Evolutionary conservation across 345 rosid species (phyloP), one percentile per base, ranked within the genome.

Genomic region (Gossypium raimondii): DNA sequence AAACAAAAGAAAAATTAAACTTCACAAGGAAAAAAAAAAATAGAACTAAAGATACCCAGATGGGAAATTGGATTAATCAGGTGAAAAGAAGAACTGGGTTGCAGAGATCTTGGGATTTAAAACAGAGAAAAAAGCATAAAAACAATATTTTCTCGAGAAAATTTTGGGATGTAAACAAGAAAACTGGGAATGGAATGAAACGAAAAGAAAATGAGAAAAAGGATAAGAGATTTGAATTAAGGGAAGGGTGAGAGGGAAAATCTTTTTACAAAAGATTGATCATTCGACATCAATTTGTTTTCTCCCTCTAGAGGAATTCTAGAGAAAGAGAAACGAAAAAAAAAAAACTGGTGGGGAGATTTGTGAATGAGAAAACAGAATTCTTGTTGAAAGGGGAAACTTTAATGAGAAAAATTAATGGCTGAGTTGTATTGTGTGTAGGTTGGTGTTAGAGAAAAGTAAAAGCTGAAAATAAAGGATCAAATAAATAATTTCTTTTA

Each of bases 21-120:
- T 52, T 52, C 14, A 52, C 18, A 52, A 3, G 66, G 66, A 29
- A 25, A 43, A 75, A 25, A 43, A 75, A 75, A 8, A n/a, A 14
- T 41, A 29, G 63, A 76, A 77, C 70, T 52, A 27, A 61, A 43
- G 58, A 66, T 9, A 71, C 71, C 75, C 65, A 64, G 80, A 25
- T 61, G 58, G 27, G 68, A 65, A 61, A 51, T 77, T 70, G 64
- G 55, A n/a, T 61, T 61, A 29, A 61, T 50, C 10, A 63, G 17
- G 47, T 48, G 47, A 27, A 74, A n/a, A 62, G 2, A 9, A 63
- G 77, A 61, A 41, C 18, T 50, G 70, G 70, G 55, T 13, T 58
- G 61, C 77, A 53, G 34, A 38, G 70, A 51, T 48, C 14, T 75
- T 67, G 57, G 50, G 73, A 66, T 53, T 67, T 41, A 57, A 18